Evolutionary conservation across 2,329 filamentous ascomycete species (phyloP).

Genomic region (Mariannaea sp.): DNA sequence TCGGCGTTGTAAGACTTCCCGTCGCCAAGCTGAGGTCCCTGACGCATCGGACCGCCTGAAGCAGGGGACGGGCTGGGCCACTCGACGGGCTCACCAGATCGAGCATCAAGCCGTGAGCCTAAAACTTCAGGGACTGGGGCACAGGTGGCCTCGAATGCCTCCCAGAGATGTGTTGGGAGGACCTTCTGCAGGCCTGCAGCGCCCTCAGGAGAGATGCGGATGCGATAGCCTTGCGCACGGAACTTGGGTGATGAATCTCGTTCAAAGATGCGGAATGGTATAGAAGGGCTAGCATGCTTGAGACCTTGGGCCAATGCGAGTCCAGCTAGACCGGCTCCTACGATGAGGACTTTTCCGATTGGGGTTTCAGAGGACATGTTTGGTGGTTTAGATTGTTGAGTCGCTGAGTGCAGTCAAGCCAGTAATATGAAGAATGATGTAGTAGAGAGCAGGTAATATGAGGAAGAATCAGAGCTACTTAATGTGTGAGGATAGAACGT

Average conservation of each 20-base stretch:
- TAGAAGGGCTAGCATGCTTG: constrained; percentile 12
- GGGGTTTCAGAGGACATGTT: too few relatives aligned
- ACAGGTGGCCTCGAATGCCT: constrained; percentile 22
- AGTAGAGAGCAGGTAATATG: too few relatives aligned
- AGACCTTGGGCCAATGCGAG: constrained; percentile 26
- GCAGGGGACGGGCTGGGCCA: neutral
- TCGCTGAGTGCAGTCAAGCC: too few relatives aligned
- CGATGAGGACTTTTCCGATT: constrained; percentile 13
- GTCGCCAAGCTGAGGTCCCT: constrained; percentile 6
- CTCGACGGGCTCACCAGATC: neutral
- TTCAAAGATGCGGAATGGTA: constrained; percentile 26
- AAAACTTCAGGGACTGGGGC: constrained; percentile 15
- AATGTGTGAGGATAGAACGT: too few relatives aligned
- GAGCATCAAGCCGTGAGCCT: constrained; percentile 8
- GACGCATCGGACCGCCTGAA: neutral
- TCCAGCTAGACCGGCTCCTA: constrained; percentile 26
- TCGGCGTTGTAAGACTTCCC: constrained; percentile 27
- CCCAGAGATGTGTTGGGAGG: constrained; percentile 18
- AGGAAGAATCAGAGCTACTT: too few relatives aligned
- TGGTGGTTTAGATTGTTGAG: too few relatives aligned
- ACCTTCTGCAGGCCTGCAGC: constrained; percentile 21
- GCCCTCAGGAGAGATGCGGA: constrained; percentile 30
- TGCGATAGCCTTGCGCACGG: constrained; percentile 29
- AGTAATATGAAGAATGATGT: too few relatives aligned
- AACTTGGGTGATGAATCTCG: constrained; percentile 24